Evolutionary conservation across 163 green algal genomes (phyloP), one percentile per base, ranked within the genome.

Genomic region (Scenedesmus sp.): DNA sequence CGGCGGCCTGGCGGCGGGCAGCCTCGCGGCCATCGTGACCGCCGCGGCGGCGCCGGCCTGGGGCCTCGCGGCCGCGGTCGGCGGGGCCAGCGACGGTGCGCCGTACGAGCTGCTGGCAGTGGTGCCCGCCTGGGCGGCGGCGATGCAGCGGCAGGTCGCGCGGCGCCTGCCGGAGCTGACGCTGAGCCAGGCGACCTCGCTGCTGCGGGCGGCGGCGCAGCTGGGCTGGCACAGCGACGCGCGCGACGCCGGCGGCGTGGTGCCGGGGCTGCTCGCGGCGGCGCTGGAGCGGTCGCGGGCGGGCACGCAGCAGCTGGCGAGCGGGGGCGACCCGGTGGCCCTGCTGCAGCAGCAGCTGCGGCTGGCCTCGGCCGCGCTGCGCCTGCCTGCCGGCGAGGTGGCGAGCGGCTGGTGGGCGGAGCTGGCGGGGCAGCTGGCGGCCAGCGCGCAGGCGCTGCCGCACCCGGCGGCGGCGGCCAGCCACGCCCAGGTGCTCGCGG

Each of bases 131-230:
- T 77, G 69, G 69, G 33, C 39, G 34, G 54, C 39, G 20, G 54
- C 54, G 4, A 58, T 67, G 69, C 69, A 77, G 69, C 54, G 57
- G 69, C 53, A 77, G 53, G 69, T 77, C 24, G 2, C 66, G 22
- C 36, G 33, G 50, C 31, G 34, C 53, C 36, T 77, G 54, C 69
- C 69, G 13, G 14, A 57, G 33, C 54, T 77, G 24, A 58, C 34
- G 6, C 54, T 77, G 36, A 10, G 31, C 9, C 54, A 77, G 11
- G 3, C 65, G 24, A 24, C 24, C 9, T 10, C 15, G 13, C 53
- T 77, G 53, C 53, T 77, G 22, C 45, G 51, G 22, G 36, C 69
- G 45, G 69, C 69, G 11, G n/a, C 17, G 15, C 29, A 7, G 18
- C 20, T 77, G n/a, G 45, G 50, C 22, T 77, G 69, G 69, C 6